Evolutionary conservation across 2,329 filamentous ascomycete species (phyloP).

Genomic region (Xylariaceae sp.): DNA sequence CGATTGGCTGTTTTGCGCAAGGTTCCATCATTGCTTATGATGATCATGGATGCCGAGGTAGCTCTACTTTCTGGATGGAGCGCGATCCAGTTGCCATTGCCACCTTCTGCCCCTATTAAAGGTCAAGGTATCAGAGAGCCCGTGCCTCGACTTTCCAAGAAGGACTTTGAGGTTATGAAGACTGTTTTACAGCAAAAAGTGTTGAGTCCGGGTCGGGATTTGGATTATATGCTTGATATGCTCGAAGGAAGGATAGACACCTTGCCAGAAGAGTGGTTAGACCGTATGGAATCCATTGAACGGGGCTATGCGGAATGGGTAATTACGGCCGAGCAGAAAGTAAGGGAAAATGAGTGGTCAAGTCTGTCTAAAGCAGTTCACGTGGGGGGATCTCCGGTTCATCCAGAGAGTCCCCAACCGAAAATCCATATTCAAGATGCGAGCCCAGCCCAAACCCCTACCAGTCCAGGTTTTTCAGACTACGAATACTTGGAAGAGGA

Average conservation of each 20-base stretch:
- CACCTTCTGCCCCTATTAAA: slow-evolving; percentile 15
- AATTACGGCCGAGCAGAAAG: slow-evolving; percentile 73
- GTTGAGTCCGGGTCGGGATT: slow-evolving; percentile 68
- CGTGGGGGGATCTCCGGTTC: slow-evolving; percentile 1
- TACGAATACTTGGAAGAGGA: slow-evolving; percentile 17
- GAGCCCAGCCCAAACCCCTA: slow-evolving; percentile 33
- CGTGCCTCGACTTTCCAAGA: slow-evolving; percentile 45
- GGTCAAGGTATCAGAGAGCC: slow-evolving; percentile 15
- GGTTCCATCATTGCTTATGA: slow-evolving; percentile 70
- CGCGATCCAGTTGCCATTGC: slow-evolving; percentile 52
- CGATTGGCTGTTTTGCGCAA: slow-evolving; percentile 77
- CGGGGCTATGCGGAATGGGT: slow-evolving; percentile 80
- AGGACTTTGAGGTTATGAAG: slow-evolving; percentile 65
- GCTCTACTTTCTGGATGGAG: slow-evolving; percentile 72
- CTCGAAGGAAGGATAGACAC: slow-evolving; percentile 85
- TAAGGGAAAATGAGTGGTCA: slow-evolving; percentile 69
- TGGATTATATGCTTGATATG: slow-evolving; percentile 86
- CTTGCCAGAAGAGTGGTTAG: slow-evolving; percentile 85
- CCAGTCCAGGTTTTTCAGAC: slow-evolving; percentile 15
- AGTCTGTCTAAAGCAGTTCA: slow-evolving; percentile 17
- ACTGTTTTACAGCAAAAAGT: slow-evolving; percentile 71
- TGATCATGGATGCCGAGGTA: slow-evolving; percentile 69
- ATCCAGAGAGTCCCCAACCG: slow-evolving; percentile 32
- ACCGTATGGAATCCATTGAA: slow-evolving; percentile 82
- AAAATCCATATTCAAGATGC: slow-evolving; percentile 38